Percentiles rank a stretch among this genome's conserved stretches.
phyloP scores from a whole-genome alignment of 805 yeast species.

The Ogataea trehalophila region DNA sequence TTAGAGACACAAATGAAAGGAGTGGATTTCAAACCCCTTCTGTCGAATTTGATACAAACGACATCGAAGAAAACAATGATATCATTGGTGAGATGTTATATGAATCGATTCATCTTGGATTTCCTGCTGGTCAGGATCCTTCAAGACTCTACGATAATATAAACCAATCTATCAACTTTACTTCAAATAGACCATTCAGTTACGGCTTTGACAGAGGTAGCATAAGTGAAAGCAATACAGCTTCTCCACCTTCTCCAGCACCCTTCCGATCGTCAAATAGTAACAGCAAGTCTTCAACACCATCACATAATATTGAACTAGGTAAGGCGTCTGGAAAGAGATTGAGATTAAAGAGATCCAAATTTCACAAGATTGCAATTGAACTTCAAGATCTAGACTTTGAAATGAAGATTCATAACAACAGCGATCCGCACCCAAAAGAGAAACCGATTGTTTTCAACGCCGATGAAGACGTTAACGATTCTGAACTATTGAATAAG shows the following conservation, averaged over 20 bases:
- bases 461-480: constrained; percentile 26
- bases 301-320: constrained; percentile 24
- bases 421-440: constrained; percentile 31
- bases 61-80: constrained; percentile 19
- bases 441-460: constrained; percentile 20
- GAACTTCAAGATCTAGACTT: constrained; percentile 52
- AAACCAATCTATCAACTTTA: constrained; percentile 34
- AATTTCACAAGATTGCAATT: constrained; percentile 50
- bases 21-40: constrained; percentile 1
- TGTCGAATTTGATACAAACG: constrained; percentile 7
- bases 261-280: constrained; percentile 10
- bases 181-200: neutral
- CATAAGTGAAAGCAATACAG: constrained; percentile 7
- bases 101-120: constrained; percentile 72
- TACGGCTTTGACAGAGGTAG: constrained; percentile 2
- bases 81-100: constrained; percentile 61
- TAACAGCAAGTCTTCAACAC: constrained; percentile 4
- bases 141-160: constrained; percentile 45
- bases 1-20: neutral
- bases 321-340: constrained; percentile 34
- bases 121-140: constrained; percentile 45
- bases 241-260: constrained; percentile 9
- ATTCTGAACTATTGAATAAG: constrained; percentile 43
- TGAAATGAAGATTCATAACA: constrained; percentile 39
- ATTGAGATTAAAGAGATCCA: constrained; percentile 62